These are phyloP conservation scores for Berberis vulgaris DNA, from an alignment of 164 flowering plant species.

Conservation along the genomic window DNA sequence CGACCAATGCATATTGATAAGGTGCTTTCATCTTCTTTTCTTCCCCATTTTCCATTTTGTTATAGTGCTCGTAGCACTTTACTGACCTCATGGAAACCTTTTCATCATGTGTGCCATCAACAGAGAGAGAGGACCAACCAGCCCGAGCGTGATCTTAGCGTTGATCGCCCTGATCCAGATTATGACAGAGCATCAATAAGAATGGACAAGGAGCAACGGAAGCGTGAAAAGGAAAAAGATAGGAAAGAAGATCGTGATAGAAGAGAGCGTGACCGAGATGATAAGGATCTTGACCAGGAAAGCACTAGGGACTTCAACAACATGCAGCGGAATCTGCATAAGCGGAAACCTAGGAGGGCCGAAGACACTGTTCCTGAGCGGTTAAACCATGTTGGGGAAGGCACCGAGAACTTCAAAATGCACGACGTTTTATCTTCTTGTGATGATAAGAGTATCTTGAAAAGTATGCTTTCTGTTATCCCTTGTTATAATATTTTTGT, in stretches of 20 bases:
- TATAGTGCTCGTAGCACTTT: neutral
- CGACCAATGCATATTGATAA: conserved; percentile 34
- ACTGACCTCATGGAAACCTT: neutral
- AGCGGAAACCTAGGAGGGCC: conserved; percentile 32
- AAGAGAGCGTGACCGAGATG: conserved; percentile 48
- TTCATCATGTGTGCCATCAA: conserved; percentile 1
- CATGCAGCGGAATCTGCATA: conserved; percentile 34
- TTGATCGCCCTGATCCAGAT: conserved; percentile 20
- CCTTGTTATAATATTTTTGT: neutral
- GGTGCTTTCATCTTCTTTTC: conserved; percentile 2
- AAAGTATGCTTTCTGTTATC: conserved; percentile 30
- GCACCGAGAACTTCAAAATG: conserved; percentile 36
- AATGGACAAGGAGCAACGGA: conserved; percentile 47
- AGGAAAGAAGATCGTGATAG: conserved; percentile 50
- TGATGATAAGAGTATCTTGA: conserved; percentile 50
- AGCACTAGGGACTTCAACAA: conserved; percentile 32
- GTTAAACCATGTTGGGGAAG: conserved; percentile 41
- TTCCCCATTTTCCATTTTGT: neutral
- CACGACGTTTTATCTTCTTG: conserved; percentile 27
- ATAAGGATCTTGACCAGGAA: conserved; percentile 51
- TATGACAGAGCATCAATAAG: conserved; percentile 25
- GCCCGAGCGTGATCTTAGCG: conserved; percentile 1
- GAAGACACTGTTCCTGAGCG: conserved; percentile 48
- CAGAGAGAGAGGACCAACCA: conserved; percentile 60
- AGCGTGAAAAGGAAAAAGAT: conserved; percentile 57